phyloP scores from a whole-genome alignment of 768 basidiomycete genomes.

The Tremella fuciformis region DNA sequence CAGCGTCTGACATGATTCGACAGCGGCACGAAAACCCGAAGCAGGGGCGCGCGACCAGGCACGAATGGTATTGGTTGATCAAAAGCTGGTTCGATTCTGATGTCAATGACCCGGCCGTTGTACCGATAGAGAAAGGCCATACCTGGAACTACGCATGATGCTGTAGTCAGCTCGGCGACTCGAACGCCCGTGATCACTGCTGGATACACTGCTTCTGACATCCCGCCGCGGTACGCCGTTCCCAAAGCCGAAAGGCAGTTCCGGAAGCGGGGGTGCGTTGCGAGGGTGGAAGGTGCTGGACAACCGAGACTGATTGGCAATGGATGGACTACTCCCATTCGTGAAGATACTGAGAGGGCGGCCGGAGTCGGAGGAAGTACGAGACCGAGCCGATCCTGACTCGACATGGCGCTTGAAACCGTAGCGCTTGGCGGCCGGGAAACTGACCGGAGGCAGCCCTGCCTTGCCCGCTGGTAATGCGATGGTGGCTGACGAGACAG shows the following conservation, averaged over 20 bases:
- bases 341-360: constrained; percentile 48
- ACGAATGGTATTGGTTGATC: constrained; percentile 45
- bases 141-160: constrained; percentile 5
- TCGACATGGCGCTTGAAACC: constrained; percentile 43
- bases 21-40: constrained; percentile 49
- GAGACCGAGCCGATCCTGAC: constrained; percentile 13
- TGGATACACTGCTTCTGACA: constrained; percentile 25
- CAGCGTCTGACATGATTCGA: constrained; percentile 39
- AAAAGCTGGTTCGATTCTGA: constrained; percentile 44
- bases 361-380: constrained; percentile 41
- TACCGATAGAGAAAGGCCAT: constrained; percentile 4
- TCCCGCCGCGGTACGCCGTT: not conserved
- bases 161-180: constrained; percentile 17
- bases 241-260: constrained; percentile 11
- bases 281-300: constrained; percentile 9
- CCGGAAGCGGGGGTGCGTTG: constrained; percentile 26
- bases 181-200: constrained; percentile 27
- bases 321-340: constrained; percentile 31
- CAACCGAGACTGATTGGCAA: constrained; percentile 2
- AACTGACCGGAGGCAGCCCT: constrained; percentile 42
- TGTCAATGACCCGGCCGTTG: not conserved
- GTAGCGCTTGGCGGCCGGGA: constrained; percentile 48
- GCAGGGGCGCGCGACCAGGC: constrained; percentile 38
- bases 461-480: constrained; percentile 27
- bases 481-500: constrained; percentile 11